Base-by-base conservation (phyloP, 177 flowering plant species). In the Tripterygium wilfordii region DNA sequence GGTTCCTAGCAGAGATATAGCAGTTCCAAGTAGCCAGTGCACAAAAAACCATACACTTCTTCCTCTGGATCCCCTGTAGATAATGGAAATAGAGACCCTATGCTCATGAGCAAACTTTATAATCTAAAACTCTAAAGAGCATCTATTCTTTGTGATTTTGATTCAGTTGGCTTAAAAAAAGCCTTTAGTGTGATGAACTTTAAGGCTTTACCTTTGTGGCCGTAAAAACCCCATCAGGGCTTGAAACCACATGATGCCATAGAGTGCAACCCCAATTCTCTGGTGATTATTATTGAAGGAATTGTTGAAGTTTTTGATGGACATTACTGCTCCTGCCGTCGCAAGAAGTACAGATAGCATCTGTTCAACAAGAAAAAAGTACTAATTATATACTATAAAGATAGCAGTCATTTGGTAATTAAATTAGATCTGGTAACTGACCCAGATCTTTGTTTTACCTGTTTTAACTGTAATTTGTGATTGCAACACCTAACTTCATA, bases 11-110 rank as follows among this genome's bases (percentile, higher is more conserved):
- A 82, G 24, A 5, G 74, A 60, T 9, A 69, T 54, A 49, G 67
- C 58, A 45, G 83, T 85, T 53, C 96, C 96, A n/a, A 80, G 61
- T 2, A 61, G 8, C 92, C 96, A 88, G 48, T 88, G 96, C 30
- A 56, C 53, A 38, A 76, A 54, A 54, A 71, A 82, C 96, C 96
- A 88, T 27, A 53, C 9, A 29, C 72, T 74, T 62, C 94, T 80
- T 42, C 73, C 58, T 56, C 66, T 75, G 13, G 58, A 50, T 49
- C 85, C 88, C 67, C 96, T 88, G 78, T 40, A 42, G 17, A 28
- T 21, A 35, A 36, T n/a, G n/a, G n/a, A n/a, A n/a, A n/a, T n/a
- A n/a, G n/a, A n/a, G n/a, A n/a, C n/a, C n/a, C n/a, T n/a, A n/a
- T n/a, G n/a, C n/a, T n/a, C n/a, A n/a, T n/a, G n/a, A n/a, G n/a